phyloP scores from a whole-genome alignment of 2,329 filamentous ascomycete species.

The Apiospora sp. region DNA sequence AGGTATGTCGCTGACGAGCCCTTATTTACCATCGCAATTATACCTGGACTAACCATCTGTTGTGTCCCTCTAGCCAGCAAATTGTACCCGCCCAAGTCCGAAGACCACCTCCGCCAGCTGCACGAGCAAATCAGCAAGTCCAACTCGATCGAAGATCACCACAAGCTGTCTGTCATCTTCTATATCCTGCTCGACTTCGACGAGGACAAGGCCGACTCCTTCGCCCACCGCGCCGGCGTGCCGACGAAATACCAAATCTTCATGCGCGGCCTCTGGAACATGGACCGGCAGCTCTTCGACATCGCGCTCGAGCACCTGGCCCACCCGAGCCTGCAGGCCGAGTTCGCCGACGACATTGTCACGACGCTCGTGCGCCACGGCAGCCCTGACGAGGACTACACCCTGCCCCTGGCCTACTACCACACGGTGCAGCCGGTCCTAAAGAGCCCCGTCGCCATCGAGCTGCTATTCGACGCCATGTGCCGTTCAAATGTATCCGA shows the following conservation, averaged over 20 bases:
- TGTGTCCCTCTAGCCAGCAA: constrained; percentile 56
- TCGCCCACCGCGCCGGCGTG: constrained; percentile 70
- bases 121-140: constrained; percentile 74
- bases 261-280: constrained; percentile 82
- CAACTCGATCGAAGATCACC: constrained; percentile 69
- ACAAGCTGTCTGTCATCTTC: constrained; percentile 84
- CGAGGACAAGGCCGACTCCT: constrained; percentile 54
- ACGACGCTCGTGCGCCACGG: constrained; percentile 70
- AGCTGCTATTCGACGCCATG: constrained; percentile 74
- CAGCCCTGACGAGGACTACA: constrained; percentile 64
- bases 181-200: constrained; percentile 83
- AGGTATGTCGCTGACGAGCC: constrained; percentile 55
- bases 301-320: constrained; percentile 77
- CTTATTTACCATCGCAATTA: not conserved
- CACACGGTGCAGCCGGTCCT: constrained; percentile 77
- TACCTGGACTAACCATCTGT: not conserved
- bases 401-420: constrained; percentile 79
- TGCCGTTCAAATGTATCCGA: constrained; percentile 73
- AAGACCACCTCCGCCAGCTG: constrained; percentile 71
- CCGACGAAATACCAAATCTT: constrained; percentile 81
- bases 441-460: constrained; percentile 66
- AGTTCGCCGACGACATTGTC: constrained; percentile 85
- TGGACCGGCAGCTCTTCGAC: constrained; percentile 77
- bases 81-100: constrained; percentile 77
- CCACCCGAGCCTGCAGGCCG: constrained; percentile 80